phyloP scores from a whole-genome alignment of 2,329 filamentous ascomycete species.

The Teratosphaeria pseudoeucalypti region DNA sequence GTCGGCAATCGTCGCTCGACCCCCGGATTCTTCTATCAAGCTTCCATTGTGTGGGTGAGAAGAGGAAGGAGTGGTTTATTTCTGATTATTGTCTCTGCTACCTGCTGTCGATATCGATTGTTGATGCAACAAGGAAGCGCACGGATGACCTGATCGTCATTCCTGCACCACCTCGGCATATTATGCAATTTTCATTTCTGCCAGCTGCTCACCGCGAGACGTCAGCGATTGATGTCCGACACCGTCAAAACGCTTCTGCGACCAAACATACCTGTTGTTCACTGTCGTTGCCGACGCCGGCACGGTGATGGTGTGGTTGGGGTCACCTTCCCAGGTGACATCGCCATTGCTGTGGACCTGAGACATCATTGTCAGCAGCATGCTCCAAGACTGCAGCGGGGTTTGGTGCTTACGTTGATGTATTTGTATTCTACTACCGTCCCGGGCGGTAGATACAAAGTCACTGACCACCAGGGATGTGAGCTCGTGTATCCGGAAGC shows the following conservation, averaged over 20 bases:
- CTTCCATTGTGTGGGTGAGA: neutral
- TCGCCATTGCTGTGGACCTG: slow-evolving; percentile 41
- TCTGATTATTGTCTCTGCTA: neutral
- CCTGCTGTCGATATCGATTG: neutral
- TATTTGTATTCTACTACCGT: slow-evolving; percentile 49
- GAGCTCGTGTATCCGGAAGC: slow-evolving; percentile 47
- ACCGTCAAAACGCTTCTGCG: neutral
- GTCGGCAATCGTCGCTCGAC: neutral
- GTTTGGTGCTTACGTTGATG: slow-evolving; percentile 36
- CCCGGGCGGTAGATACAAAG: slow-evolving; percentile 46
- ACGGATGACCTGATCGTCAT: too few species aligned
- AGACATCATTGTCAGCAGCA: neutral
- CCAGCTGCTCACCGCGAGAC: neutral
- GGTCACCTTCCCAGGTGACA: slow-evolving; percentile 55
- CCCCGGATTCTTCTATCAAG: neutral
- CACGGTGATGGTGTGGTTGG: slow-evolving; percentile 34
- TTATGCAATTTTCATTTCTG: slow-evolving; percentile 22
- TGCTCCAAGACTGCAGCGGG: neutral
- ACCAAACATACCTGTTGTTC: neutral
- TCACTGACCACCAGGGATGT: slow-evolving; percentile 52
- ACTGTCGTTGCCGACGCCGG: slow-evolving; percentile 8
- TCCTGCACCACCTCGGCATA: slow-evolving; percentile 9
- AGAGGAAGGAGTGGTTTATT: neutral
- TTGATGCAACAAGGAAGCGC: neutral
- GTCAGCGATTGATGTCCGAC: neutral